Evolutionary conservation across 192 early-diverging fungal species (phyloP), one percentile per base, ranked within the genome.

Genomic region (Backusella macrospora): DNA sequence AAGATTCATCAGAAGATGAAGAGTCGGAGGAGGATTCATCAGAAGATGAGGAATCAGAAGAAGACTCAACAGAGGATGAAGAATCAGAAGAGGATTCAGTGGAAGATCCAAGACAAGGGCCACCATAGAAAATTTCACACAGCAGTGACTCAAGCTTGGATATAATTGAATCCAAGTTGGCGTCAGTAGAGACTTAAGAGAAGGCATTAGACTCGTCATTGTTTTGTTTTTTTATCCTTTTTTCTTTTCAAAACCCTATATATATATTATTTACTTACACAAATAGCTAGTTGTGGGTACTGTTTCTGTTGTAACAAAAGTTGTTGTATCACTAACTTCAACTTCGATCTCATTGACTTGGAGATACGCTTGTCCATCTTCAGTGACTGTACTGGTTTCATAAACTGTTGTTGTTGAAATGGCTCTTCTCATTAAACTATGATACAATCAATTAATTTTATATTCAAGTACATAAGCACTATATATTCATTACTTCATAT

Each of bases 111-210:
- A 21, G 52, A 23, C 52, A 59, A 59, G 52, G 52, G 10, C 52
- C 52, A 12, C 52, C 52, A 59, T 26, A 26, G 52, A 59, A 59
- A 23, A 59, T 59, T 23, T 59, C 52, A 26, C 52, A 59, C 52
- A 59, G 26, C 21, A 21, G 4, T 8, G 52, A 59, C 12, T 59
- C 18, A 59, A 59, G 52, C 3, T 59, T 8, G 26, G 52, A 59
- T 4, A 59, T 13, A 59, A 59, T 26, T 59, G 52, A 23, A 14
- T 16, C 6, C 21, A 23, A 3, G 8, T 26, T 10, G 8, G 8
- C 52, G 26, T 18, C 21, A 1, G 52, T 59, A 59, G 52, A 59
- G 21, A 59, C 52, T 59, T 59, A 26, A 59, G 21, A 59, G 26
- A 59, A 34, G 1, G 29, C 18, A 49, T n/a, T 3, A 9, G 12